Evolutionary conservation across 495 filamentous ascomycete species (phyloP).

Genomic region (Penicillium waksmanii): DNA sequence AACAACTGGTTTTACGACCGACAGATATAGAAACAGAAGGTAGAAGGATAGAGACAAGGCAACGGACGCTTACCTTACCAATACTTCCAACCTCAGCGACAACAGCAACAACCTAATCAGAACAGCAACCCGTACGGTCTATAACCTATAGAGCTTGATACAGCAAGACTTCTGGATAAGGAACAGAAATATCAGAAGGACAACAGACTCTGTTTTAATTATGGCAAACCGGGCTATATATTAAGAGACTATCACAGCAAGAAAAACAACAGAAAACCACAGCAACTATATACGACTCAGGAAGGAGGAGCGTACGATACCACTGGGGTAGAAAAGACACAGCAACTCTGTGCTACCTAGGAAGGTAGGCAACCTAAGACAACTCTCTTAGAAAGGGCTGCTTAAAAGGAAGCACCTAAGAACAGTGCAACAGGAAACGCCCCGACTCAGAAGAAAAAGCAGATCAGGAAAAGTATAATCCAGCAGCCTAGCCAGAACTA

Average conservation of each 20-base stretch:
- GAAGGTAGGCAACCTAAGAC: not conserved
- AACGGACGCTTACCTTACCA: not conserved
- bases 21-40: not conserved
- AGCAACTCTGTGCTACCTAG: not conserved
- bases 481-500: too few relatives aligned
- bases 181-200: not conserved
- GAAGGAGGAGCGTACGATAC: not conserved
- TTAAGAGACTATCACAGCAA: not conserved
- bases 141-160: conserved; percentile 1
- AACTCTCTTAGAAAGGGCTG: not conserved
- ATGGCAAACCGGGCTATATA: not conserved
- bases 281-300: not conserved
- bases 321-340: not conserved
- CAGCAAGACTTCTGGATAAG: not conserved
- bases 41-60: not conserved
- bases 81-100: not conserved
- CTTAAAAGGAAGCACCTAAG: too few relatives aligned
- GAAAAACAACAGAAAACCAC: not conserved
- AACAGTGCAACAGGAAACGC: too few relatives aligned
- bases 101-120: not conserved
- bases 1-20: not conserved
- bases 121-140: not conserved
- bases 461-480: too few relatives aligned
- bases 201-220: not conserved
- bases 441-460: too few relatives aligned